Conservation (phyloP, 768 basidiomycete genomes). For the Sistotremastrum suecicum region DNA sequence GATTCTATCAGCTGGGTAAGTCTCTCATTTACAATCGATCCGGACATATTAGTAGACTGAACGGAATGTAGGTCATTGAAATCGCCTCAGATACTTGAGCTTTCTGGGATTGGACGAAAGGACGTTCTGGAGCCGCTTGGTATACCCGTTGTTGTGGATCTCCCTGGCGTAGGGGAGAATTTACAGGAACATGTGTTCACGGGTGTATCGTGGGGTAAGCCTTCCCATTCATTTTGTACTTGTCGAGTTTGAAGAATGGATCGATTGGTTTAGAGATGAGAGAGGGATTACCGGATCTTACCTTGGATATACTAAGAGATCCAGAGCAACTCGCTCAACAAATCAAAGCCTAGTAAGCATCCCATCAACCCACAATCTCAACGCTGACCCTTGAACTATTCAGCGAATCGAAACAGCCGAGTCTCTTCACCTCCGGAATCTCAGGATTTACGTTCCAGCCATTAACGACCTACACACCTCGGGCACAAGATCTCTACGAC, state of each 20-base stretch:
- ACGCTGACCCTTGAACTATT: neutral
- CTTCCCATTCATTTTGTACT: neutral
- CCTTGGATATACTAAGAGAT: conserved; percentile 18
- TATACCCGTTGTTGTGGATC: conserved; percentile 39
- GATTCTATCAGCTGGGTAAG: conserved; percentile 18
- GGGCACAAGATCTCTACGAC: conserved; percentile 12
- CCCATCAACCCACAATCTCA: neutral
- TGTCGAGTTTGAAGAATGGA: neutral
- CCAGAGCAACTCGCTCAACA: conserved; percentile 16
- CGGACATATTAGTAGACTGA: neutral
- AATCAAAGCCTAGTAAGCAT: conserved; percentile 9
- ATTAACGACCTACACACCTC: conserved; percentile 10
- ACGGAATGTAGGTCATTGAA: conserved; percentile 21
- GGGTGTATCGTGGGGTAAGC: conserved; percentile 15
- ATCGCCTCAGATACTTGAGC: conserved; percentile 38
- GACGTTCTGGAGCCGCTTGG: conserved; percentile 31
- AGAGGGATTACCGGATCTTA: conserved; percentile 15
- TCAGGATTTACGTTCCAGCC: conserved; percentile 13
- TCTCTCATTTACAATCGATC: neutral
- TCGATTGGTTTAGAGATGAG: conserved; percentile 14
- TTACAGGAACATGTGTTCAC: conserved; percentile 34
- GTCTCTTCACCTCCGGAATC: conserved; percentile 16
- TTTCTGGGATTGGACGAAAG: conserved; percentile 54
- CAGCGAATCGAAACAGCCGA: conserved; percentile 10
- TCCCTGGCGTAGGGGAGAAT: conserved; percentile 68